Conservation (phyloP, 345 rosid genomes). For the Eucalyptus sp. region DNA sequence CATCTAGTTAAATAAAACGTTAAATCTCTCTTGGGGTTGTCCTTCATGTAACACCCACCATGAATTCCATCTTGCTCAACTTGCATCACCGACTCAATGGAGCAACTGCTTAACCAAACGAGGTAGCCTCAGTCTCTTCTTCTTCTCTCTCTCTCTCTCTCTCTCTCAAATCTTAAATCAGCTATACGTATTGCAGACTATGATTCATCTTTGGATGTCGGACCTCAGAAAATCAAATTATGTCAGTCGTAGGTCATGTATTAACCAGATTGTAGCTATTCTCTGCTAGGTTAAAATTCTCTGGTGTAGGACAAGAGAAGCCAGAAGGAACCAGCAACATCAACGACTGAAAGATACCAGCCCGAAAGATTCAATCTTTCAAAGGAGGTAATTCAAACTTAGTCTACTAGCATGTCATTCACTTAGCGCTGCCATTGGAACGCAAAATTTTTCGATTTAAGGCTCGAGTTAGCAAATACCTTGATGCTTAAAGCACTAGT, state of each 20-base stretch:
- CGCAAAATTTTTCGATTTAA: neutral
- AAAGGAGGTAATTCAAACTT: conserved; percentile 15
- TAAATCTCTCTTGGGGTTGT: neutral
- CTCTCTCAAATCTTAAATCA: neutral
- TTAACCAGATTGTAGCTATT: neutral
- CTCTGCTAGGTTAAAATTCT: conserved; percentile 13
- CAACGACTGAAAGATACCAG: conserved; percentile 3
- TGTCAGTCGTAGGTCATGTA: neutral
- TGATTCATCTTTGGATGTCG: neutral
- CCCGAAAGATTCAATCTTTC: conserved; percentile 16
- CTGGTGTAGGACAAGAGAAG: conserved; percentile 5
- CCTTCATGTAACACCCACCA: conserved; percentile 11
- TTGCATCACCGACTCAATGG: neutral
- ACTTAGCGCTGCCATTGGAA: neutral
- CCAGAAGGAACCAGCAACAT: neutral
- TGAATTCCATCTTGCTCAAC: neutral
- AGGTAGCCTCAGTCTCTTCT: neutral
- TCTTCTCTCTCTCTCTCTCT: neutral
- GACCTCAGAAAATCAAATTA: neutral
- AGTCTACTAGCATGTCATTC: neutral
- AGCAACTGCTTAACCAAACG: conserved; percentile 15
- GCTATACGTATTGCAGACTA: neutral
- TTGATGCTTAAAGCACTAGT: neutral
- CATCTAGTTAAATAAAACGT: neutral
- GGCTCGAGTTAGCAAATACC: neutral